These are phyloP conservation scores for Penicillium nordicum DNA, from an alignment of 2,329 filamentous ascomycete species.

Conservation along the genomic window DNA sequence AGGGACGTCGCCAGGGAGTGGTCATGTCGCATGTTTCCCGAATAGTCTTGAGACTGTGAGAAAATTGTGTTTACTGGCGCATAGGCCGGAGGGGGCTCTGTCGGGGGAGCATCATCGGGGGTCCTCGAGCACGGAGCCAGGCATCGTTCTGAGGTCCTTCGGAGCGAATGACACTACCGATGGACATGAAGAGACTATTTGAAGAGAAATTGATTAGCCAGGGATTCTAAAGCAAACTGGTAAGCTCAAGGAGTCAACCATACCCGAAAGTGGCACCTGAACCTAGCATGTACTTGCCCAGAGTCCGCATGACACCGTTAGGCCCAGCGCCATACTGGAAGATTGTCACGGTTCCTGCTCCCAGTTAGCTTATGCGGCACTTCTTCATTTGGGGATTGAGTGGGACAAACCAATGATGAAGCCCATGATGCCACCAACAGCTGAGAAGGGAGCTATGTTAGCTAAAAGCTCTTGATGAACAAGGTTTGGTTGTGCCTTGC, in stretches of 20 bases:
- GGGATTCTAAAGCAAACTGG: neutral
- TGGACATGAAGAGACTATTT: constrained; percentile 90
- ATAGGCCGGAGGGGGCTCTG: constrained; percentile 35
- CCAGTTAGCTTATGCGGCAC: constrained; percentile 3
- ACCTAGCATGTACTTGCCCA: constrained; percentile 95
- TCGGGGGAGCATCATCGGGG: constrained; percentile 65
- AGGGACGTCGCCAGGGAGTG: constrained; percentile 17
- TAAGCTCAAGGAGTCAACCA: constrained; percentile 23
- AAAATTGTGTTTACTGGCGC: constrained; percentile 28
- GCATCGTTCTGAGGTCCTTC: constrained; percentile 76
- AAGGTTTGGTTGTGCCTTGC: constrained; percentile 1
- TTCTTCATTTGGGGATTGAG: neutral
- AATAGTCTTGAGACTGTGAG: constrained; percentile 6
- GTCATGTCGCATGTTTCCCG: constrained; percentile 23
- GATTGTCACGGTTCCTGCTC: constrained; percentile 80
- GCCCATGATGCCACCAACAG: constrained; percentile 92
- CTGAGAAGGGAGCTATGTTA: constrained; percentile 48
- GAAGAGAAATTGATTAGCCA: constrained; percentile 1
- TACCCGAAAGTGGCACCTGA: constrained; percentile 97
- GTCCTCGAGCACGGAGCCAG: constrained; percentile 70
- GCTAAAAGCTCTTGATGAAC: constrained; percentile 5
- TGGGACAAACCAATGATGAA: constrained; percentile 81
- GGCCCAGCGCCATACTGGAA: constrained; percentile 91
- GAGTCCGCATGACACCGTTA: constrained; percentile 87
- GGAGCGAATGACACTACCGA: constrained; percentile 92